Evolutionary conservation across 1,139 yeast species (phyloP), one percentile per base, ranked within the genome.

Genomic region (Hansenula anomala): DNA sequence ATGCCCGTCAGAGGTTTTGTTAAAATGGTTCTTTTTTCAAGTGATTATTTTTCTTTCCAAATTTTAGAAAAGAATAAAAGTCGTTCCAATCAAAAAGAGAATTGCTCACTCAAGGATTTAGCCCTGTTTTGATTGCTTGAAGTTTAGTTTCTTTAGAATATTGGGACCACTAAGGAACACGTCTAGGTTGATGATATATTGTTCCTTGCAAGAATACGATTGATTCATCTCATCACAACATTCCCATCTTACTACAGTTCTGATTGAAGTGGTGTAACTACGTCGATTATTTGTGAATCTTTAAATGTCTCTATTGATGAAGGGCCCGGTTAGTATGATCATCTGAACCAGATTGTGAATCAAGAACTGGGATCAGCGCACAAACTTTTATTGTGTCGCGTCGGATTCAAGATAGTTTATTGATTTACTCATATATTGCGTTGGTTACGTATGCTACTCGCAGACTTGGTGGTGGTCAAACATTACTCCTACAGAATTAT

Each of bases 311-410:
- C 34, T 17, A n/a, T n/a, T 29, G 46, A 45, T 44, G 49, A 46
- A 39, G 52, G 54, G 45, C 48, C 27, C 45, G 34, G 41, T 35
- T 46, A 36, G 49, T 26, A 19, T 25, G 18, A 26, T 19, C 31
- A 18, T 13, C 6, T 25, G 8, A 7, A 14, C 7, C 6, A 15
- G 19, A n/a, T 20, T 26, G 12, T 28, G n/a, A 4, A 10, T 14
- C 11, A 11, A 39, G 46, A 34, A 39, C 42, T 41, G 45, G 33
- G 47, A 48, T 45, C 52, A 50, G 48, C 40, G 41, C 26, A 12
- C 20, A 11, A 12, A 27, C 34, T 31, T 28, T 37, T 38, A 11
- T 32, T 13, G 10, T 32, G 25, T 32, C 28, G 43, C 43, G 52
- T 48, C 52, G 41, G 46, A 50, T 33, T 41, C 41, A 22, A 13